Evolutionary conservation across 768 basidiomycete genomes (phyloP), one percentile per base, ranked within the genome.

Genomic region (Lentinula aciculospora): DNA sequence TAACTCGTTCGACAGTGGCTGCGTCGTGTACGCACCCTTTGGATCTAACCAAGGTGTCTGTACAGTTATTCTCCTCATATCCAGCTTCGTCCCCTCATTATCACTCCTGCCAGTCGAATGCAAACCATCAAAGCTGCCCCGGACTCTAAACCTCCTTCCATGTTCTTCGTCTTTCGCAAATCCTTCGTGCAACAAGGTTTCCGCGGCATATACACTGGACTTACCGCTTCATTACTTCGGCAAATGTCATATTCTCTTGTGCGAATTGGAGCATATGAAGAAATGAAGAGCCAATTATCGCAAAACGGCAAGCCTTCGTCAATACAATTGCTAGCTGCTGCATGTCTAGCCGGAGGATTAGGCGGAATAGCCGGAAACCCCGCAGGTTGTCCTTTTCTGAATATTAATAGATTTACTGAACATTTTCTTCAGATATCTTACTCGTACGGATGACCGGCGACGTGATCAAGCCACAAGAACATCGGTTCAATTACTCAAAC

Each of bases 231-330:
- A 2, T 70, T 93, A 23, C 76, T 94, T 69, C 81, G 93, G 53
- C 93, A 95, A 72, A 93, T 94, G 92, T 86, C 91, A 9, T 95
- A 95, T 66, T 91, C 91, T 0, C 82, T 94, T 46, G 89, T 92
- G 54, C 84, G 93, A 31, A 73, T 94, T 29, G 92, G 92, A 23
- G 81, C 77, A 21, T 94, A 94, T 66, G 93, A 95, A 65, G 82
- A 84, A 53, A 77, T 89, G 67, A 92, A 92, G 65, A 71, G 73
- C 19, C 72, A 72, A 13, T 66, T 91, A 48, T 78, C 82, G 12
- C 67, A 68, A 60, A 69, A 77, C 31, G 78, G 82, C 3, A 76
- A 73, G 10, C 76, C 84, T n/a, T 82, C 82, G 6, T 71, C 81
- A 0, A 63, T 72, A n/a, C 72, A 77, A 29, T 75, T 90, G 27